Base-by-base conservation (phyloP, 768 basidiomycete species). In the Kwoniella sp. region DNA sequence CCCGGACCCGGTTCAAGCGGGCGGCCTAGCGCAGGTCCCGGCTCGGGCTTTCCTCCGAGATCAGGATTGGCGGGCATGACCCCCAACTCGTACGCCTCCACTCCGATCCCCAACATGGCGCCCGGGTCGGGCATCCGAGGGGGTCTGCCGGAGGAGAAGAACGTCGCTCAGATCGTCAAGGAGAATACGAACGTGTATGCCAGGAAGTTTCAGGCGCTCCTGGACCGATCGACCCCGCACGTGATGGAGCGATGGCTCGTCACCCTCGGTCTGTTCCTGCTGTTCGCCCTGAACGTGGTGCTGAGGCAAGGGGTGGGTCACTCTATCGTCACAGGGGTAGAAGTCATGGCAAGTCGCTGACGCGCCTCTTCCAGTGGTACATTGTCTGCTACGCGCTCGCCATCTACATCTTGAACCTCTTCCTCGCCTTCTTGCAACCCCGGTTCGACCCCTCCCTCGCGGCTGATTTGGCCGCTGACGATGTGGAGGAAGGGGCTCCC, bases 391-490 rank as follows among this genome's bases (percentile, higher is more conserved):
- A 93, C 70, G 92, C 88, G 15, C 85, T 88, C 62, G 91, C 89
- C 26, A 96, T 95, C 63, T 96, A 96, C 77, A 83, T 93, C 57
- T 81, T 96, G 54, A 95, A 99, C 77, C 83, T 99, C 46, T 83
- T 99, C 48, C 81, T 99, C 60, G 93, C 95, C 1, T 99, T 99
- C 80, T 80, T 99, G 15, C 92, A 96, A 78, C 95, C 95, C 28
- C 88, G 86, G 73, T 98, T 99, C 73, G 95, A 99, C 75, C 93
- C 95, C 0, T 93, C 92, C 1, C 78, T 96, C 27, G 87, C 91
- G 60, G 89, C 89, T 39, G 95, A 99, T 73, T 78, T 96, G 11
- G 79, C 89, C 57, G 95, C 90, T 1, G 88, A 92, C 60, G 92
- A 96, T 69, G 86, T 95, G 17, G 95, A 99, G 65, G 92, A 89